Base-by-base conservation (phyloP, 768 basidiomycete genomes). In the Xerocomellus intermedius region DNA sequence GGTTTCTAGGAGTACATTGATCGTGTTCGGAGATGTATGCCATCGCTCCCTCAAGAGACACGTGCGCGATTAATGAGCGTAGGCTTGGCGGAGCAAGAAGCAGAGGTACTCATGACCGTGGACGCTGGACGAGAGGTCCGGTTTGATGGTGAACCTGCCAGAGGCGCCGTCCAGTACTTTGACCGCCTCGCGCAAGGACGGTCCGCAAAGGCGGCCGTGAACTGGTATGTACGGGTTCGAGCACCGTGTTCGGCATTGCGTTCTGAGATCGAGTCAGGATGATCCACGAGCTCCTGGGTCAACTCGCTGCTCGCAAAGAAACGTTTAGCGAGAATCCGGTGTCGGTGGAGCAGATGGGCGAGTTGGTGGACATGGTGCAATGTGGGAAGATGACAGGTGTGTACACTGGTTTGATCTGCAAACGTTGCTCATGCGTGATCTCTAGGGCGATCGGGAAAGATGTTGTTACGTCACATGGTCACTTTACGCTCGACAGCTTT, bases 231-330 rank as follows among this genome's bases (percentile, higher is more conserved):
- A 30, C 30, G 41, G 14, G 21, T 16, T 28, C 26, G 14, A 14
- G 10, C 17, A 8, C 5, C 13, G 42, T 13, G 22, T 21, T 46
- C 19, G 22, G 4, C 8, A 30, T n/a, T 12, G 22, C 21, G 32
- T 33, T 50, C 17, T 51, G 35, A 48, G 8, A 44, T 45, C n/a
- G 16, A 28, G 45, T 13, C 64, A 96, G 94, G 94, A 82, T 98
- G 73, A 84, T 85, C 4, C 91, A 98, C 55, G 91, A 95, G 56
- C 77, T 97, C 0, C 74, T 95, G 2, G 93, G 93, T 0, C 87
- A 89, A 59, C 77, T 98, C 3, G 74, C 86, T 1, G 77, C 78
- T 2, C 79, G 82, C 39, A 75, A 80, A 43, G 76, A 78, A 19
- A 79, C 82, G 35, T 83, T 86, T 67, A 66, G 69, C 36, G 75